Evolutionary conservation across 1,284 basidiomycete species (phyloP), one percentile per base, ranked within the genome.

Genomic region (Cerioporus squamosus): DNA sequence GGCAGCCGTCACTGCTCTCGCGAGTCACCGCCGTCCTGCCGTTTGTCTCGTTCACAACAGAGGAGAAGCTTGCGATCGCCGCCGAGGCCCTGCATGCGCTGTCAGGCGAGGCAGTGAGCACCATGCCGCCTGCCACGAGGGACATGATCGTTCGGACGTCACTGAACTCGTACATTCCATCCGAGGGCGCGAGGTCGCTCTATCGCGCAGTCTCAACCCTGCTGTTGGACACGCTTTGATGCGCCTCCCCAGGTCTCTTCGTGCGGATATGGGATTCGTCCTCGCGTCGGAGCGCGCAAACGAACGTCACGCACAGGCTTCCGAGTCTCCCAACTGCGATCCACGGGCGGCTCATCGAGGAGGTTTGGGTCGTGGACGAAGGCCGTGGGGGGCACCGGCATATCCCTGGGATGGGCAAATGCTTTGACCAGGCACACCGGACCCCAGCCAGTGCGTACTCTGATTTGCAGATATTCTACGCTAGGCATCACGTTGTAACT

Each of bases 11-110:
- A 0, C 72, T 93, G 51, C 76, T 91, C 58, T 93, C 91, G 55
- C 84, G 91, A 46, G 86, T 93, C 45, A 90, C 90, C 1, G 81
- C 86, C 1, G 84, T 91, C 44, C 79, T 93, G 39, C 91, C 91
- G 0, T 93, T 93, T 69, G 84, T 92, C 23, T 87, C 90, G 0
- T 93, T 93, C 72, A 87, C 86, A 4, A 58, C 73, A 51, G 83
- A 85, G 39, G 91, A 93, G 72, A 86, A 82, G 75, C 81, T 81
- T 67, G 91, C 89, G 3, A 86, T 93, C 39, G 85, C 87, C 51
- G 83, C 87, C 7, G 91, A 93, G 70, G 84, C 88, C 6, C 71
- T 92, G 44, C 80, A 84, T 66, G 73, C 80, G 20, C 78, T 90
- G 20, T 83, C 81, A 1, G 82, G 81, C 38, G 83, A 85, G 18